Conservation (phyloP, 2,329 filamentous ascomycete species). For the Orbilia javanica region DNA sequence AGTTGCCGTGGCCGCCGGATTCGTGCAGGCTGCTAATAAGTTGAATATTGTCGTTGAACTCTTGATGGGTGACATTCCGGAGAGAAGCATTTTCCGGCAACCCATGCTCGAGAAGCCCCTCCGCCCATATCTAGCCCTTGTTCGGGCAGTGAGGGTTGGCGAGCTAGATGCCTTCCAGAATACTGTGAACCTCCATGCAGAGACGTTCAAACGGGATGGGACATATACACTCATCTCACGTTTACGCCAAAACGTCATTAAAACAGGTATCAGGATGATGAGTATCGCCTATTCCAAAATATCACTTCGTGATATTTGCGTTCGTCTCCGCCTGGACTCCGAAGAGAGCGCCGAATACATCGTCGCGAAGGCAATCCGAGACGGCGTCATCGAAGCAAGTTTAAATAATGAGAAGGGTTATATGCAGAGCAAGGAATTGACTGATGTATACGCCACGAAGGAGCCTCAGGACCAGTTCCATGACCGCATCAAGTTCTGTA, state of each 20-base stretch:
- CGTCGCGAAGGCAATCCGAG: slow-evolving; percentile 96
- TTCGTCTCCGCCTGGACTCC: slow-evolving; percentile 89
- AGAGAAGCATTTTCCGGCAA: slow-evolving; percentile 92
- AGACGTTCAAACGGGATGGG: slow-evolving; percentile 89
- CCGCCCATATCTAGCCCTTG: slow-evolving; percentile 91
- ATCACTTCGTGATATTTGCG: slow-evolving; percentile 95
- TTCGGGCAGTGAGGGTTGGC: slow-evolving; percentile 95
- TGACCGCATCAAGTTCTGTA: slow-evolving; percentile 91
- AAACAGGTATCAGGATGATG: slow-evolving; percentile 99
- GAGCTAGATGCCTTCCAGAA: slow-evolving; percentile 94
- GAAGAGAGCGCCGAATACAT: slow-evolving; percentile 99
- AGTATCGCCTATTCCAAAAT: slow-evolving; percentile 98
- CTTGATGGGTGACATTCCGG: slow-evolving; percentile 97
- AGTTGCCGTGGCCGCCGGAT: slow-evolving; percentile 87
- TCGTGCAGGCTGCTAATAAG: slow-evolving; percentile 96
- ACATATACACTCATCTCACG: slow-evolving; percentile 96
- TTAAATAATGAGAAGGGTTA: slow-evolving; percentile 94
- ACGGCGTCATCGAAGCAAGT: slow-evolving; percentile 95
- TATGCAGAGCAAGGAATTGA: slow-evolving; percentile 98
- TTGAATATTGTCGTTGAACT: slow-evolving; percentile 96
- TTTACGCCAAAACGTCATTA: slow-evolving; percentile 97
- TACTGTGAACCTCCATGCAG: slow-evolving; percentile 82
- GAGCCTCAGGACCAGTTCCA: slow-evolving; percentile 98
- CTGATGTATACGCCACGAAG: slow-evolving; percentile 93
- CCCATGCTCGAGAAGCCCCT: slow-evolving; percentile 86